Evolutionary conservation across 805 yeast genomes (phyloP), one percentile per base, ranked within the genome.

Genomic region (Middelhovenomyces tepae): DNA sequence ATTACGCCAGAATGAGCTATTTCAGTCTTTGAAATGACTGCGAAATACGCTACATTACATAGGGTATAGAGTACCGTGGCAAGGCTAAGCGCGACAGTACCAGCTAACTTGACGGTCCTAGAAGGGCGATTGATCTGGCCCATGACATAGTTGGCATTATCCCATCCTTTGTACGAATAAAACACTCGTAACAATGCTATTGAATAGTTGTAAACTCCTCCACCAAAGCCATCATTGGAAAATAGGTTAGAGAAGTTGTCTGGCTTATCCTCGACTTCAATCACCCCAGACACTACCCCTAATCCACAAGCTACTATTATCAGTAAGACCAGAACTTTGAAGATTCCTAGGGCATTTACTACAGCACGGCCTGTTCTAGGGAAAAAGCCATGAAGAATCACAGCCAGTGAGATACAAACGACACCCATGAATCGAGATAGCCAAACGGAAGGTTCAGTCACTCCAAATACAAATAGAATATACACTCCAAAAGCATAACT

Each of bases 91-190:
- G 81, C 75, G 13, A 68, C 46, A 0, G 81, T 75, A 1, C 81
- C 82, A 1, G 79, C 76, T 3, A 70, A 56, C n/a, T 69, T 65
- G 34, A 75, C 59, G 0, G 78, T 75, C 20, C 65, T 62, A 27
- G 64, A 63, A 0, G 83, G 83, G 42, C 74, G 62, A 11, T 62
- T 60, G 27, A 75, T 65, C 44, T 75, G 82, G 38, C 68, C 66
- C 32, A 75, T 54, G 1, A 75, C 83, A 42, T 73, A 69, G 47
- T 76, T 76, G 27, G 76, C 77, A 43, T 75, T 75, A 42, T 76
- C 82, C 81, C 82, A 75, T 4, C 83, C 83, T 38, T 75, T 69
- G 53, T 73, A 75, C 1, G 81, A 73, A 46, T 74, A 75, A 9
- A 76, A 70, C 16, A 76, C 67, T 31, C 77, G 71, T 22, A 75